Base-by-base conservation (phyloP, 176 grass and related monocot species). In the Lolium multiflorum region DNA sequence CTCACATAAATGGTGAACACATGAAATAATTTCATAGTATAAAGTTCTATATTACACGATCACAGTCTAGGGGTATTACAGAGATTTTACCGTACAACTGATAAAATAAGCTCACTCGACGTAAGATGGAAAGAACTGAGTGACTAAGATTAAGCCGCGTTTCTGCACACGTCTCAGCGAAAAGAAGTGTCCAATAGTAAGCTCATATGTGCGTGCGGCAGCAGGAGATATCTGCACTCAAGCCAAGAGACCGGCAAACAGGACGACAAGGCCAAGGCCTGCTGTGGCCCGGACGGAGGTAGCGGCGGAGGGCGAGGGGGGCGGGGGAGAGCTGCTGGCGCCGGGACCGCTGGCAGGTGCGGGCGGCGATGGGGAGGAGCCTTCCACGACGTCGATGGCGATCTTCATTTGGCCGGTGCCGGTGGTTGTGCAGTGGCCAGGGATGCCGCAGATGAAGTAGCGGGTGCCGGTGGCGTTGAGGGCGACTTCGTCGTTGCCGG, bases 361-460 rank as follows among this genome's bases (percentile, higher is more conserved):
- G 11, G 81, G 64, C 9, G 85, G 15, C 47, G 78, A 31, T 1
- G 88, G 48, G 13, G 43, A 22, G 5, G 77, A 10, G 16, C 43
- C 3, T 1, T 47, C 2, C 43, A 88, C 15, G 61, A 97, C 89
- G 20, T 82, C 16, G 52, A 97, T 22, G 50, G 80, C 6, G 31
- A 97, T 14, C 87, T 94, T 97, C 94, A 93, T 93, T 55, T 82
- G 79, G 3, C 0, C 5, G 24, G 16, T 35, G 61, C 61, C 61
- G 25, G 62, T 28, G 11, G 61, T 64, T 13, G 2, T 0, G 85
- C 94, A 94, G 92, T 97, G 94, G 24, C 4, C 11, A 0, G 57
- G 0, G 79, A 97, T 1, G 52, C 87, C 71, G 71, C 94, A 97
- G 87, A 97, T 76, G 92, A 85, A 97, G 90, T 92, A 92, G 79